Conservation (phyloP, 371 early-diverging fungal genomes). For the Cladochytrium tenue region DNA sequence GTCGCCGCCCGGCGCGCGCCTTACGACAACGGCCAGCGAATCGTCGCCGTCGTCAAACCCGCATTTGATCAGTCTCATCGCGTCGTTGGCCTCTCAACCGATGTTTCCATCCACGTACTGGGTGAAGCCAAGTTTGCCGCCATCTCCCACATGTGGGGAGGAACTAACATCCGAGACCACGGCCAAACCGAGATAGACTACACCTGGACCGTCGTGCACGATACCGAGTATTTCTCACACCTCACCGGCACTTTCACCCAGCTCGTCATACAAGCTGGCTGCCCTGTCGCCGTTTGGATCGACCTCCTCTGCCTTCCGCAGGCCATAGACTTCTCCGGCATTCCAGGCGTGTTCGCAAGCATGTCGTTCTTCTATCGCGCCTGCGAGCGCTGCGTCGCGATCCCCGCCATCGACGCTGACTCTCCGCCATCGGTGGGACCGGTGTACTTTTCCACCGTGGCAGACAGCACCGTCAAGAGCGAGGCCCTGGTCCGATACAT, state of each 20-base stretch:
- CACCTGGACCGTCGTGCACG: constrained; percentile 8
- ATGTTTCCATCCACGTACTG: too few relatives aligned
- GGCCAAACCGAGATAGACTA: too few relatives aligned
- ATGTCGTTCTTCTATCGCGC: constrained; percentile 5
- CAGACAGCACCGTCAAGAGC: background rate
- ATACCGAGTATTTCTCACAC: background rate
- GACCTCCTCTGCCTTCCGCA: constrained; percentile 7
- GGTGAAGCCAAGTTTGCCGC: constrained; percentile 1
- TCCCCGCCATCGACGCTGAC: background rate
- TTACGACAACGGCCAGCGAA: too few relatives aligned
- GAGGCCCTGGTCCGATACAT: background rate
- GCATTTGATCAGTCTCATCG: too few relatives aligned
- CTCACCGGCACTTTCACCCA: background rate
- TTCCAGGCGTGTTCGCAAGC: background rate
- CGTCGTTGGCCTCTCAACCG: too few relatives aligned
- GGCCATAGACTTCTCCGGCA: background rate
- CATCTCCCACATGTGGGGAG: constrained; percentile 11
- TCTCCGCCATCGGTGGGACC: background rate
- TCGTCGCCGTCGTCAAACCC: too few relatives aligned
- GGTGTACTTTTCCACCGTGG: too few relatives aligned
- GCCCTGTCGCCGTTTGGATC: too few relatives aligned
- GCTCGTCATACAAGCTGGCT: background rate
- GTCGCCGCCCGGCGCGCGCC: too few relatives aligned
- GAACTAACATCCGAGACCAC: background rate
- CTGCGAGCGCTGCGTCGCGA: constrained; percentile 4